Evolutionary conservation across 2,329 filamentous ascomycete genomes (phyloP).

Genomic region (Metarhizium brunneum): DNA sequence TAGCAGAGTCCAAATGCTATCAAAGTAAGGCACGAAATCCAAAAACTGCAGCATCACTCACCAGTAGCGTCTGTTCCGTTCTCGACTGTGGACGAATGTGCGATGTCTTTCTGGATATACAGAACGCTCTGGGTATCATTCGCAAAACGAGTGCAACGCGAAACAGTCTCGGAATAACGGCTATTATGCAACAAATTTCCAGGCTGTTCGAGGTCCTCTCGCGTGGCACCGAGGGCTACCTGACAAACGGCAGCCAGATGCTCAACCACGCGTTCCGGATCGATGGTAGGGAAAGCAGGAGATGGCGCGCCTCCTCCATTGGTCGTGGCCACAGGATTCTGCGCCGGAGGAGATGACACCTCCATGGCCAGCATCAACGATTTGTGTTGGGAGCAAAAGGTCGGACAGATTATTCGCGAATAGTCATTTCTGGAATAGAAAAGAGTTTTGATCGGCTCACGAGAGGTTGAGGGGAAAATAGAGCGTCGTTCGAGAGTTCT

Average conservation of each 20-base stretch:
- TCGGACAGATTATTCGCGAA: neutral
- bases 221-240: slow-evolving; percentile 65
- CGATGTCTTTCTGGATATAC: slow-evolving; percentile 81
- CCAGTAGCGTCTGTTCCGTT: slow-evolving; percentile 37
- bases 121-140: slow-evolving; percentile 78
- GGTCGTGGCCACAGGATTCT: slow-evolving; percentile 33
- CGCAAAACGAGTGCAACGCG: slow-evolving; percentile 82
- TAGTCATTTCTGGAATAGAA: slow-evolving; percentile 2
- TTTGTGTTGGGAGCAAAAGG: neutral
- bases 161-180: slow-evolving; percentile 68
- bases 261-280: slow-evolving; percentile 61
- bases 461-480: neutral
- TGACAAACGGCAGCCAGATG: slow-evolving; percentile 63
- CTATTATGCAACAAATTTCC: slow-evolving; percentile 74
- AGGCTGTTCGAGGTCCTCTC: slow-evolving; percentile 67
- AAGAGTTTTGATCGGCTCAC: neutral
- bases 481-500: neutral
- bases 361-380: slow-evolving; percentile 35
- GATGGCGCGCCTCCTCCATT: slow-evolving; percentile 26
- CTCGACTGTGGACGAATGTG: slow-evolving; percentile 41
- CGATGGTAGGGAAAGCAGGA: slow-evolving; percentile 46
- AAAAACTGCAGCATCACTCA: slow-evolving; percentile 19
- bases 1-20: neutral
- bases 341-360: slow-evolving; percentile 36
- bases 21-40: neutral